Base-by-base conservation (phyloP, 2,329 filamentous ascomycete genomes). In the Xylariomycetidae sp. region DNA sequence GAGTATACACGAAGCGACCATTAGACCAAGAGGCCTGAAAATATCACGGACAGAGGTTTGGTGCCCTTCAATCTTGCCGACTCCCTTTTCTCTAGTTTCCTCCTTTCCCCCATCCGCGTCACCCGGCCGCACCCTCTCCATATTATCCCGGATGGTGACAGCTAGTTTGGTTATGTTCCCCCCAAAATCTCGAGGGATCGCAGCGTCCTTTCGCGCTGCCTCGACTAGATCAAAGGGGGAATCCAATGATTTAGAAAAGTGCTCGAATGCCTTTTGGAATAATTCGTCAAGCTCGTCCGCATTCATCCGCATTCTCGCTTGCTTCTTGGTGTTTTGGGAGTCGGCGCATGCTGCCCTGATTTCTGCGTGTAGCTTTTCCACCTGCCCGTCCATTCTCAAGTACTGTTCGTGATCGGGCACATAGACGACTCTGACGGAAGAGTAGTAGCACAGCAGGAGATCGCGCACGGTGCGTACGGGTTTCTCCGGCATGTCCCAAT, bases 181-280 rank as follows among this genome's bases (percentile, higher is more conserved):
- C 13, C 65, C 64, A 48, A 73, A 70, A 33, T 69, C 60, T 12
- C 50, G 48, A 22, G 67, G 62, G 41, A 72, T 69, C 0, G 67
- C 68, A 33, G 61, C 70, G 23, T 62, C 59, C 4, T 51, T 46
- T 7, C 67, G 59, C 2, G 68, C 63, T 4, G 62, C 62, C 30
- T 67, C 51, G 23, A 73, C 63, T 41, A 74, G 74, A 42, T 74
- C 64, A 45, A 74, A 74, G 4, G 70, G 66, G 0, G 49, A 50
- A 29, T 69, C 57, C 4, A 72, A 49, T 25, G 61, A 53, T 1
- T 50, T 50, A 3, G 66, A 54, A 35, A 70, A 75, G 40, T 74
- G 71, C 29, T 69, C 63, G 42, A 72, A 74, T 0, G 66, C 70
- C 16, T 50, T 58, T 42, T 71, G 62, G 2, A 74, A 50, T 42